These are phyloP conservation scores for Aegilops speltoides DNA, from an alignment of 176 grass and related monocot genomes.

Conservation along the genomic window DNA sequence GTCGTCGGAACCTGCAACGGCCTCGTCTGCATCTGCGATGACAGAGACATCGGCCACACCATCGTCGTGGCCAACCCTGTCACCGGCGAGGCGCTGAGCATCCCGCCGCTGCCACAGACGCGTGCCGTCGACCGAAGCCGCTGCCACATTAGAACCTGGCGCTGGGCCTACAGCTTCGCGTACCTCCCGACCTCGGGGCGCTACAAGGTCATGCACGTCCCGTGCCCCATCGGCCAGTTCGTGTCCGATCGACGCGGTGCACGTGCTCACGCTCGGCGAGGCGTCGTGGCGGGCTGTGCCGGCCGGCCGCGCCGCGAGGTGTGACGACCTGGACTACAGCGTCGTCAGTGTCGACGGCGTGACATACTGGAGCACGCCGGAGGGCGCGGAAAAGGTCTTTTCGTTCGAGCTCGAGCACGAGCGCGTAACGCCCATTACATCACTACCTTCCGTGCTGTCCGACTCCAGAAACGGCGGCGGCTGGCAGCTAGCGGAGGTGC, in stretches of 20 bases:
- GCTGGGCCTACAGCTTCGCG: neutral
- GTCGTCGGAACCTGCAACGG: slow-evolving; percentile 19
- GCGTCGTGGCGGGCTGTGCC: neutral
- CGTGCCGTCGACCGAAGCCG: no score
- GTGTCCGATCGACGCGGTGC: neutral
- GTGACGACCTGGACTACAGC: neutral
- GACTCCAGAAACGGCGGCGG: neutral
- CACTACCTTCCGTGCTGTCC: neutral
- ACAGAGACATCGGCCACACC: neutral
- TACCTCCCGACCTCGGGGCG: neutral
- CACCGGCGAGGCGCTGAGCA: neutral
- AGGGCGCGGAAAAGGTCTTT: neutral
- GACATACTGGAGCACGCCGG: neutral
- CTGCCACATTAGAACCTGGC: neutral
- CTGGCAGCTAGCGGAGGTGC: neutral
- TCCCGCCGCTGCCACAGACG: neutral
- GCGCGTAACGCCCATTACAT: neutral
- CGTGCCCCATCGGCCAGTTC: neutral
- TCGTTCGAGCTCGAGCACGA: neutral
- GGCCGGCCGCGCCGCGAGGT: neutral
- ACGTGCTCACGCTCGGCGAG: neutral
- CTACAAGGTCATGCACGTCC: neutral
- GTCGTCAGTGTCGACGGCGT: neutral
- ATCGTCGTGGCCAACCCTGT: neutral
- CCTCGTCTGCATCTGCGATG: neutral